A percentile compares a stretch with the other conserved stretches of the same genome.
These are phyloP conservation scores for Eragrostis tef DNA, from an alignment of 202 grass and related monocot species.

Conservation along the genomic window DNA sequence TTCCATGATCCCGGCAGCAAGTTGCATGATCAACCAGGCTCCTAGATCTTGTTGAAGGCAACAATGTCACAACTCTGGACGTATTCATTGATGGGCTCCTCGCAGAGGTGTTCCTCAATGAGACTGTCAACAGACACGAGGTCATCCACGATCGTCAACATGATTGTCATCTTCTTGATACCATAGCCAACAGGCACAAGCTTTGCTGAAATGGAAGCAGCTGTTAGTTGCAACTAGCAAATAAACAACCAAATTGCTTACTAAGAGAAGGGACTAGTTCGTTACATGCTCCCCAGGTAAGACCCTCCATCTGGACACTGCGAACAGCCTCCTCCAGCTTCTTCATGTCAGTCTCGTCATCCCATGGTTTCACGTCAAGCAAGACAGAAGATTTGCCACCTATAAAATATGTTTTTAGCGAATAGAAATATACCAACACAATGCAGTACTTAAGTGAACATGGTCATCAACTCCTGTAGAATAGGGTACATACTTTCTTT, in stretches of 20 bases:
- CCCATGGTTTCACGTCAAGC: conserved; percentile 93
- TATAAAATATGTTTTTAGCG: conserved; percentile 20
- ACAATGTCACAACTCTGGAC: conserved; percentile 95
- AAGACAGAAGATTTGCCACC: conserved; percentile 95
- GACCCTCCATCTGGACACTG: conserved; percentile 75
- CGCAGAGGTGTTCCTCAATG: conserved; percentile 65
- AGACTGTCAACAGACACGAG: conserved; percentile 79
- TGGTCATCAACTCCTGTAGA: too few relatives aligned
- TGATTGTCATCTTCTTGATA: conserved; percentile 88
- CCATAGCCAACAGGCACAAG: conserved; percentile 88
- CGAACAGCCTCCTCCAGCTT: conserved; percentile 91
- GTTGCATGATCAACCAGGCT: neutral
- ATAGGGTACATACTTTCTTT: conserved; percentile 57
- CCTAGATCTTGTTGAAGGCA: conserved; percentile 97
- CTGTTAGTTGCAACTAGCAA: neutral
- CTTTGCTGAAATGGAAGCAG: conserved; percentile 62
- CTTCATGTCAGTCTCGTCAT: conserved; percentile 97
- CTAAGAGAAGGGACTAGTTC: neutral
- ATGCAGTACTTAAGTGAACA: too few relatives aligned
- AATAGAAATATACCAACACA: neutral
- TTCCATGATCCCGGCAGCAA: conserved; percentile 2
- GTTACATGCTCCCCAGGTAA: conserved; percentile 93
- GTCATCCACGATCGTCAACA: conserved; percentile 87
- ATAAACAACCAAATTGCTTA: neutral
- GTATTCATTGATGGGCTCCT: conserved; percentile 63